Evolutionary conservation across 495 filamentous ascomycete species (phyloP).

Genomic region (Xylaria curta): DNA sequence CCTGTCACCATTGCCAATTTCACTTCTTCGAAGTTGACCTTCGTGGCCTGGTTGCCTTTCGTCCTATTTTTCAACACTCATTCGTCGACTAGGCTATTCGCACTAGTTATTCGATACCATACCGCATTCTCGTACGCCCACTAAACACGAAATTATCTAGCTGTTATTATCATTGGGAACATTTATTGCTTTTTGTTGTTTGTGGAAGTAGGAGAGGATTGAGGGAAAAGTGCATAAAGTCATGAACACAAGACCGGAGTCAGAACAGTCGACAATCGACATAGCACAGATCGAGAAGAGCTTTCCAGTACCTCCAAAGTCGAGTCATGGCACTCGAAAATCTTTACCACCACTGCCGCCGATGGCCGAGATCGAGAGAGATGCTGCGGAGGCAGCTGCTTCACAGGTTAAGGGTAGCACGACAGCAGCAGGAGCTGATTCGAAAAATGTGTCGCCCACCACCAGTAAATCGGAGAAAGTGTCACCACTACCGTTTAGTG

Average conservation of each 20-base stretch:
- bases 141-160: neutral
- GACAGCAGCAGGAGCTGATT: constrained; percentile 15
- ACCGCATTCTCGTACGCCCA: neutral
- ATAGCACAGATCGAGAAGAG: constrained; percentile 33
- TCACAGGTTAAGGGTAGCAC: neutral
- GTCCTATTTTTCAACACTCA: constrained; percentile 10
- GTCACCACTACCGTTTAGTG: constrained; percentile 23
- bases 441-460: constrained; percentile 23
- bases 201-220: neutral
- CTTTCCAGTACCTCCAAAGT: constrained; percentile 28
- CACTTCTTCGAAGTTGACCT: constrained; percentile 43
- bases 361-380: constrained; percentile 30
- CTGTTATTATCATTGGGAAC: neutral
- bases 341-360: constrained; percentile 38
- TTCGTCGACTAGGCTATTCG: neutral
- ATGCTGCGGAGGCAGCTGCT: constrained; percentile 5
- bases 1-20: constrained; percentile 26
- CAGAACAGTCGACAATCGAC: constrained; percentile 29
- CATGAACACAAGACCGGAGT: constrained; percentile 31
- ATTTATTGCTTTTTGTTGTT: neutral
- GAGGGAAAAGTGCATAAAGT: neutral
- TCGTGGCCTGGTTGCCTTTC: constrained; percentile 40
- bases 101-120: neutral
- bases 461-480: constrained; percentile 20
- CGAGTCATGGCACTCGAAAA: constrained; percentile 31